Conservation (phyloP, 352 stramenopile species). For the Pythium guiyangense region DNA sequence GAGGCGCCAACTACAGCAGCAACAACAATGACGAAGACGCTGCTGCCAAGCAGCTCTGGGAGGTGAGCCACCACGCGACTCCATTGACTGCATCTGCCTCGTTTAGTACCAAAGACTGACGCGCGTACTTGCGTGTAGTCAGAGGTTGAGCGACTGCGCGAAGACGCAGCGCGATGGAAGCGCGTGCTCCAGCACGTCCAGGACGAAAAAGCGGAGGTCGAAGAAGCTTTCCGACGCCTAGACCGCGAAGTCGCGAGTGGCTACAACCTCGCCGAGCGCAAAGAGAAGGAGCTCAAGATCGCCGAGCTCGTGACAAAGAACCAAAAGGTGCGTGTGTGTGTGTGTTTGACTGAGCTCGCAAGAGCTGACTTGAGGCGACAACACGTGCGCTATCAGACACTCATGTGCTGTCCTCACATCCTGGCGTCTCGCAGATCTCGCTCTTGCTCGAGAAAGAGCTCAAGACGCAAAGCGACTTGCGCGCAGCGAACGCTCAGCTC, state of each 20-base stretch:
- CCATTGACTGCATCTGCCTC: too few relatives aligned
- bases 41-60: conserved; percentile 10
- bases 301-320: conserved; percentile 56
- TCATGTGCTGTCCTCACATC: neutral
- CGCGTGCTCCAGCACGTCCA: conserved; percentile 31
- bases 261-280: conserved; percentile 50
- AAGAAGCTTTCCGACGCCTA: conserved; percentile 42
- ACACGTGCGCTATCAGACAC: neutral
- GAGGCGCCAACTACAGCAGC: conserved; percentile 1
- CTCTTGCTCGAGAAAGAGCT: conserved; percentile 52
- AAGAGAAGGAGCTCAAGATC: conserved; percentile 63
- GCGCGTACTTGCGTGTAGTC: neutral
- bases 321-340: conserved; percentile 27
- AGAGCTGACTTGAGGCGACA: neutral
- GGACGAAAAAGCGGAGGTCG: conserved; percentile 38
- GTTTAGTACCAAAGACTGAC: neutral
- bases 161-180: conserved; percentile 18
- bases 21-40: conserved; percentile 29
- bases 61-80: conserved; percentile 10
- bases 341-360: too few relatives aligned
- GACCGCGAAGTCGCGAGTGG: conserved; percentile 48
- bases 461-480: conserved; percentile 26
- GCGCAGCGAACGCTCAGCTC: conserved; percentile 24
- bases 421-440: conserved; percentile 24
- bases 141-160: conserved; percentile 23